Evolutionary conservation across 495 filamentous ascomycete genomes (phyloP), one percentile per base, ranked within the genome.

Genomic region (Hapsidospora chrysogenum): DNA sequence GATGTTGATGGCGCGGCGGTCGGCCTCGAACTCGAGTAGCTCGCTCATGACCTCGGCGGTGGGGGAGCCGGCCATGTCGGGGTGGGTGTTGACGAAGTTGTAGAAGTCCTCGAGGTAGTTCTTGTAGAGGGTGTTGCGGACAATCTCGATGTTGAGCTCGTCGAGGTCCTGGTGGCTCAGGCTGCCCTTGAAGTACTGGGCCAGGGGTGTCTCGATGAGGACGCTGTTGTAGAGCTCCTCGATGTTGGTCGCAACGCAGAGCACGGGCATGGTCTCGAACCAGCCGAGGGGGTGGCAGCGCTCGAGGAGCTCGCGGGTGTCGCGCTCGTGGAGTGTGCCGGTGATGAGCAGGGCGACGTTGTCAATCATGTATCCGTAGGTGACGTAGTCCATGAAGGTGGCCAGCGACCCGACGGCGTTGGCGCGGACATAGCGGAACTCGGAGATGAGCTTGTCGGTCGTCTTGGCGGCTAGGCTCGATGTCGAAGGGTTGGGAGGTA

Each of bases 291-390:
- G 92, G 49, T 99, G 92, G 57, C 92, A 96, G 48, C 89, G 72
- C 45, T 95, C 89, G 34, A 99, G 60, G 43, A 99, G 72, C 59
- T 97, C 92, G 28, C 86, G 72, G 10, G 92, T 97, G 60, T 99
- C 92, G 50, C 89, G 75, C 60, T 96, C 92, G 56, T 96, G 89
- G 14, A 99, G 70, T 14, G 92, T 99, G 41, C 92, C 89, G 25
- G 89, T 99, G 56, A 99, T 99, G 46, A 99, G 74, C 16, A 99
- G 76, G 17, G 89, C 92, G 27, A 99, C 85, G 53, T 99, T 99
- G 59, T 99, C 89, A 57, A 99, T 99, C 89, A 99, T 99, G 65
- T 99, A 99, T 31, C 84, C 85, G 49, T 99, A 96, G 9, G 87
- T 96, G 37, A 99, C 62, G 55, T 93, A 99, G 50, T 94, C 83